Conservation (phyloP, 768 basidiomycete species). For the Mycena galericulata region DNA sequence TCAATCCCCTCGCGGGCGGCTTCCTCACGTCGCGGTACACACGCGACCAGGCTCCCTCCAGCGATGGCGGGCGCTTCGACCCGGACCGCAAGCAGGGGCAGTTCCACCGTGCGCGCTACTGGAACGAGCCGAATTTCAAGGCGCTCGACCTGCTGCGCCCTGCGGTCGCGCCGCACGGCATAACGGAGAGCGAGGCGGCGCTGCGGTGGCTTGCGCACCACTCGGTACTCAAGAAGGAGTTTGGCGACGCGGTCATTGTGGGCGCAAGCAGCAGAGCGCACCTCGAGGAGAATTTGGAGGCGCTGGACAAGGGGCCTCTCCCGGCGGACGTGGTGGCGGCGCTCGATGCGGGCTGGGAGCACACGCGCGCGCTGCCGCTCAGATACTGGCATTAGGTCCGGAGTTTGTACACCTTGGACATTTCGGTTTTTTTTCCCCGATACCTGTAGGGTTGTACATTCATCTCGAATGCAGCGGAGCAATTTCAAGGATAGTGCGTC, state of each 20-base stretch:
- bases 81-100: conserved; percentile 49
- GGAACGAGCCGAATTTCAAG: background rate
- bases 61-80: conserved; percentile 50
- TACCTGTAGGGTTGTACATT: too few species aligned
- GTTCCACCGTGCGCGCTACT: conserved; percentile 17
- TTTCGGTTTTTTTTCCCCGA: too few species aligned
- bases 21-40: conserved; percentile 57
- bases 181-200: conserved; percentile 58
- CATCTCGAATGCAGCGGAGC: too few species aligned
- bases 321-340: conserved; percentile 61
- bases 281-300: conserved; percentile 18
- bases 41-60: conserved; percentile 35
- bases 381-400: background rate
- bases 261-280: conserved; percentile 57
- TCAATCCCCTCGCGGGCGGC: conserved; percentile 60
- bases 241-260: conserved; percentile 52
- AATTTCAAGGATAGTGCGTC: too few species aligned
- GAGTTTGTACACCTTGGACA: too few species aligned
- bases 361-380: conserved; percentile 23
- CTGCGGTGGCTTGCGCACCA: conserved; percentile 65
- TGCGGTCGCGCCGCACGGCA: conserved; percentile 50
- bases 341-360: conserved; percentile 58
- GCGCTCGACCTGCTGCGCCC: background rate
- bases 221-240: conserved; percentile 51
- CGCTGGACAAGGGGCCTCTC: conserved; percentile 51